A percentile compares a stretch with the other conserved stretches of the same genome.
These are phyloP conservation scores for Clitopilus passeckerianus DNA, from an alignment of 768 basidiomycete genomes.

Conservation along the genomic window DNA sequence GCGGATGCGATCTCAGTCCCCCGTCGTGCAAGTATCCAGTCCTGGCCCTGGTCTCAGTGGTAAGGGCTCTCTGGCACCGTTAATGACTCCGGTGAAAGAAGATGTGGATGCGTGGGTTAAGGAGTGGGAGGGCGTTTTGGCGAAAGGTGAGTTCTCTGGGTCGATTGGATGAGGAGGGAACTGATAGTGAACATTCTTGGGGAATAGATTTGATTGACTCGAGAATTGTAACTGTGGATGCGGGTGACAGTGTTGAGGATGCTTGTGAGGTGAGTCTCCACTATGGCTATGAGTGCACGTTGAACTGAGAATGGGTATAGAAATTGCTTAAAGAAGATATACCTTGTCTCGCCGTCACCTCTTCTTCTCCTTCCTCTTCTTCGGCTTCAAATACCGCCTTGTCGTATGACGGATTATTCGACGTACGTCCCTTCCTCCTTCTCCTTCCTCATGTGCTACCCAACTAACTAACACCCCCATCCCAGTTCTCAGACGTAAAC, in stretches of 20 bases:
- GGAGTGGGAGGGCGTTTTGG: slow-evolving; percentile 50
- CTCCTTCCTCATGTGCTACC: no score
- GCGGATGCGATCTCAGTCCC: not conserved
- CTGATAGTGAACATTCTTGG: not conserved
- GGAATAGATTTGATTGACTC: slow-evolving; percentile 64
- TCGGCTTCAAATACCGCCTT: not conserved
- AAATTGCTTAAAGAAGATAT: slow-evolving; percentile 57
- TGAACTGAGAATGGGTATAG: slow-evolving; percentile 24
- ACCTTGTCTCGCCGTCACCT: slow-evolving; percentile 60
- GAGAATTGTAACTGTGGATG: slow-evolving; percentile 59
- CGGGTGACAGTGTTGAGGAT: slow-evolving; percentile 74
- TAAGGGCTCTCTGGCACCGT: not conserved
- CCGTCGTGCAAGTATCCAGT: not conserved
- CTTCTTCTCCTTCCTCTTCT: slow-evolving; percentile 1
- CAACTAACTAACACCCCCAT: not conserved
- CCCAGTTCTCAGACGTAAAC: slow-evolving; percentile 79
- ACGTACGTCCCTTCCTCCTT: not conserved
- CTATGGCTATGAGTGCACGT: not conserved
- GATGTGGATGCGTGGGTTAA: slow-evolving; percentile 45
- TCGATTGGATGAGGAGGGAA: not conserved
- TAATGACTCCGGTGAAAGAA: not conserved
- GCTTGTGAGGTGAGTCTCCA: slow-evolving; percentile 60
- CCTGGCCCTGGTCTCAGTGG: not conserved
- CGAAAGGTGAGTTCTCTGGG: slow-evolving; percentile 41
- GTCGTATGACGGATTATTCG: not conserved